Evolutionary conservation across 495 filamentous ascomycete genomes (phyloP), one percentile per base, ranked within the genome.

Genomic region (Neurospora sp.): DNA sequence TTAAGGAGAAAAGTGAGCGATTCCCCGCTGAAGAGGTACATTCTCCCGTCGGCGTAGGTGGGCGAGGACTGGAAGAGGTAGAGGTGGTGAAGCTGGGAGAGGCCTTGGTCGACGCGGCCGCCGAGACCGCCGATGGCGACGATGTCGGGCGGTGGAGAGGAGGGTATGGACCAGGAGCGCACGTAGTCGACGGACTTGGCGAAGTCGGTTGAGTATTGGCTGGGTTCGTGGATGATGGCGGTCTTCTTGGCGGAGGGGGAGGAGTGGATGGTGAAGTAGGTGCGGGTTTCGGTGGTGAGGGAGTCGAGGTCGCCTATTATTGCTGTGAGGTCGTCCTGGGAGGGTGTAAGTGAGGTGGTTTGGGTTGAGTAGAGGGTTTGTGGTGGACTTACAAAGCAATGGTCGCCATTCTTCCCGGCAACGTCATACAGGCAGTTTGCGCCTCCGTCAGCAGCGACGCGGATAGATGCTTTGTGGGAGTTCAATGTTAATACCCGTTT

Each of bases 281-380:
- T 41, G 44, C 83, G 84, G 0, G 91, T 83, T 23, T 85, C 79
- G 12, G 88, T 84, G 4, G 79, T 81, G 20, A 98, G 83, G 18
- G 94, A 97, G 85, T 99, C 96, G 2, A 98, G 85, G 77, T 99
- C 96, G 71, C 96, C 96, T 75, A 93, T 88, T 72, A 99, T 93
- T 54, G 84, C 79, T 75, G 89, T 78, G 0, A 95, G 92, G 59
- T 90, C 81, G 77, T 83, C 79, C 84, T 86, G 72, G 44, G 54
- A 83, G 86, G 35, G 70, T 69, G 72, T 27, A 71, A 38, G 11
- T 69, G 27, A 70, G 70, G 72, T 72, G 42, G 20, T 46, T 41
- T 69, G 16, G 18, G 72, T 46, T 44, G 35, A 20, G 12, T 12
- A 23, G 0, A 5, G 12, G 41, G 42, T 20, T 35, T 46, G 20